These are phyloP conservation scores for Fusarium musae DNA, from an alignment of 2,329 filamentous ascomycete species.

Conservation along the genomic window DNA sequence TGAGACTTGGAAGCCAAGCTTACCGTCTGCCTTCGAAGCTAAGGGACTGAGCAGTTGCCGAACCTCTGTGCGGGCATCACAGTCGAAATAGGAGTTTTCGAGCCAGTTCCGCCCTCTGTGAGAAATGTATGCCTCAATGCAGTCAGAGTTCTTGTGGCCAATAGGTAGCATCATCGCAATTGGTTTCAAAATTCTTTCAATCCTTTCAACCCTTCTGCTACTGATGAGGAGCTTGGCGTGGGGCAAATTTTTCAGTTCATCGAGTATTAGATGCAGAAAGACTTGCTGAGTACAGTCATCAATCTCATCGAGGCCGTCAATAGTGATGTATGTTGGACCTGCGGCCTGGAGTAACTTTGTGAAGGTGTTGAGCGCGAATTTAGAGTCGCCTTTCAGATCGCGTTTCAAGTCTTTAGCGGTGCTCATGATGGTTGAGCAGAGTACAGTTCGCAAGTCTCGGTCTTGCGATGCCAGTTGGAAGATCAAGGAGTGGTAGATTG, in stretches of 20 bases:
- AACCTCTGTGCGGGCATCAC: not conserved
- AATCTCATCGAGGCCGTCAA: not conserved
- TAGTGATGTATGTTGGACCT: not conserved
- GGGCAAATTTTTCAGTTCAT: fast-evolving
- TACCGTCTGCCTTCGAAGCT: not conserved
- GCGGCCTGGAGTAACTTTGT: not conserved
- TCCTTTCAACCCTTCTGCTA: not conserved
- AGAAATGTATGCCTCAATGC: not conserved
- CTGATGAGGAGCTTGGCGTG: not conserved
- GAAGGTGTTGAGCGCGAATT: not conserved
- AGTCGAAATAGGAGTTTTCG: not conserved
- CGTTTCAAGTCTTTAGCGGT: not conserved
- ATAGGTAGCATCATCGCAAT: not conserved
- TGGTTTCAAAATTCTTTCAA: not conserved
- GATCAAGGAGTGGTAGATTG: not conserved
- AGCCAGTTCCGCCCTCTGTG: not conserved
- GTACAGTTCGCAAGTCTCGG: not conserved
- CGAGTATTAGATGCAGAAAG: not conserved
- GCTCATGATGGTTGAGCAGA: not conserved
- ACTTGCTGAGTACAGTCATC: not conserved
- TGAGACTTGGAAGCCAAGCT: not conserved
- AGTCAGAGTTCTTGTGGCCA: not conserved
- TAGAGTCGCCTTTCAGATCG: not conserved
- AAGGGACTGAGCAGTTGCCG: not conserved
- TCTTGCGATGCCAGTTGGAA: not conserved